Evolutionary conservation across 805 yeast genomes (phyloP), one percentile per base, ranked within the genome.

Genomic region (Saccharomycopsis amapae): DNA sequence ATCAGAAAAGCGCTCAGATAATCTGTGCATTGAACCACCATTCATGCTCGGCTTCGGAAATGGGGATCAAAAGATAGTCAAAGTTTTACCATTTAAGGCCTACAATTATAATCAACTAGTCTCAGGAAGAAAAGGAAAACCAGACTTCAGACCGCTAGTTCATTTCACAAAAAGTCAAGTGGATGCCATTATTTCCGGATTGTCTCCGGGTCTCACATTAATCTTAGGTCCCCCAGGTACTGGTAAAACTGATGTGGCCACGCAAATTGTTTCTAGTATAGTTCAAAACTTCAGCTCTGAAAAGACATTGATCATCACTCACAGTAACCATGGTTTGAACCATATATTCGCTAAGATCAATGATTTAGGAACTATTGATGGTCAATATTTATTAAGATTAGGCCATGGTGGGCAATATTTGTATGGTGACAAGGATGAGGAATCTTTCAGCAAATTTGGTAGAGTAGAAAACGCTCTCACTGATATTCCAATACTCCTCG

Each of bases 181-280:
- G 3, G 40, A 54, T 19, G 60, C 65, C 1, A 53, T 64, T 20
- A 36, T 57, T 12, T 48, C 58, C 7, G 63, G 60, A 1, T 42
- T 57, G 1, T 39, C 45, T 6, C 34, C 34, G 7, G 59, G 59
- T 1, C 19, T 54, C 18, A 55, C 55, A 3, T 12, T 57, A 1
- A 42, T 59, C 7, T 45, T 48, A 18, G 61, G 62, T 3, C 39
- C 46, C 3, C 40, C 55, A 13, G 55, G 55, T 15, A 44, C 56
- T 1, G 60, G 75, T 2, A 68, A 67, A 44, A 59, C 70, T 1
- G 63, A 56, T 17, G 53, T 60, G 9, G 51, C 60, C 3, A 46
- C 58, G 1, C 59, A 60, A 38, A 49, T 62, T 13, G 43, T 64
- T 15, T 42, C 53, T 18, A 44, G 51, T 3, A 33, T 67, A 5